Evolutionary conservation across 495 filamentous ascomycete genomes (phyloP).

Genomic region (Aspergillus bridgeri): DNA sequence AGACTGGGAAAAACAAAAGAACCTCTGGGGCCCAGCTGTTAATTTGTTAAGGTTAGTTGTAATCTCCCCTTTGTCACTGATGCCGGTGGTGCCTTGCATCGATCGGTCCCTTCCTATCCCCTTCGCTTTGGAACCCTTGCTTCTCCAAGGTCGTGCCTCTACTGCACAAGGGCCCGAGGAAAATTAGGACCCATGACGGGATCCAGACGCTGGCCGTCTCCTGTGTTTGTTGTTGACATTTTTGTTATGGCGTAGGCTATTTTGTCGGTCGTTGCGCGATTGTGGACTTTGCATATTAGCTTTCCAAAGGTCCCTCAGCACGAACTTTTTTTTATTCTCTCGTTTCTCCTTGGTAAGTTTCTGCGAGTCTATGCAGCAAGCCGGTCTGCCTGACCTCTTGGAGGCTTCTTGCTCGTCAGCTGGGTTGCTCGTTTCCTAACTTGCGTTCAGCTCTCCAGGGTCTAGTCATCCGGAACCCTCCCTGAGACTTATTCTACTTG

Average conservation of each 20-base stretch:
- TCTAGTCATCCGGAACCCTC: slow-evolving; percentile 3
- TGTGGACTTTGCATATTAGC: slow-evolving; percentile 36
- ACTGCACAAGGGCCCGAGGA: slow-evolving; percentile 26
- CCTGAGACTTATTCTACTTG: slow-evolving; percentile 14
- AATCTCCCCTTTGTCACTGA: slow-evolving; percentile 28
- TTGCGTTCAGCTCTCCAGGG: slow-evolving; percentile 10
- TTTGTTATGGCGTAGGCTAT: slow-evolving; percentile 22
- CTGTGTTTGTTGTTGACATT: slow-evolving; percentile 41
- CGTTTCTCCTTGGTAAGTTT: slow-evolving; percentile 28
- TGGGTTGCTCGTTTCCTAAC: slow-evolving; percentile 29
- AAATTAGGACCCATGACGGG: slow-evolving; percentile 28
- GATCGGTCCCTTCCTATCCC: slow-evolving; percentile 24
- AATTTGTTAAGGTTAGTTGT: slow-evolving; percentile 32
- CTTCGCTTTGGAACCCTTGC: slow-evolving; percentile 38
- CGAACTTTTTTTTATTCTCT: not conserved
- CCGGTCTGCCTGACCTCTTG: slow-evolving; percentile 23
- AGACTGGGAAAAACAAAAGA: slow-evolving; percentile 8
- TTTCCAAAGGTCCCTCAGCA: slow-evolving; percentile 6
- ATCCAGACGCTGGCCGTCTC: slow-evolving; percentile 18
- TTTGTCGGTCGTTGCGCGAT: slow-evolving; percentile 21
- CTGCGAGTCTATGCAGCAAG: slow-evolving; percentile 33
- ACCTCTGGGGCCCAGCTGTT: slow-evolving; percentile 10
- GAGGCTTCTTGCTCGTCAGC: slow-evolving; percentile 33
- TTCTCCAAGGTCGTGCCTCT: slow-evolving; percentile 31
- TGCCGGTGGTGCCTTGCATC: slow-evolving; percentile 39